These are phyloP conservation scores for Boletus speciosus DNA, from an alignment of 768 basidiomycete species.

Conservation along the genomic window DNA sequence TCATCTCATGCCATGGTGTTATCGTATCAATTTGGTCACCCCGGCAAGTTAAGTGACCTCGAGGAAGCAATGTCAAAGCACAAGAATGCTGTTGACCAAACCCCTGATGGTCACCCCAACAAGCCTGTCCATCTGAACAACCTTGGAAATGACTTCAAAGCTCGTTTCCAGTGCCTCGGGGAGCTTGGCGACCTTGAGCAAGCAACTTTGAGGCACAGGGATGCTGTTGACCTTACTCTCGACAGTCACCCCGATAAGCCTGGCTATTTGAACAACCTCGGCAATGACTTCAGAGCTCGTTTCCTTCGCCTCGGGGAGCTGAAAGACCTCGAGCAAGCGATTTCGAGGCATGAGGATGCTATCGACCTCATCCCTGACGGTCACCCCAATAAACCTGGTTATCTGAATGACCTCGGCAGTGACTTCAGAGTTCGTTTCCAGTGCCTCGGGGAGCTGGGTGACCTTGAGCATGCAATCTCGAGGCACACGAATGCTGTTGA, in stretches of 20 bases:
- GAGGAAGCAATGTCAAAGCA: neutral
- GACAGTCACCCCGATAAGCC: neutral
- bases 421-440: neutral
- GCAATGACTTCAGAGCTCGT: no score
- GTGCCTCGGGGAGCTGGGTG: neutral
- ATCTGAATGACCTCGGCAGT: neutral
- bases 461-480: neutral
- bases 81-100: neutral
- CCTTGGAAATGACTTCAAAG: neutral
- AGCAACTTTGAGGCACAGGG: neutral
- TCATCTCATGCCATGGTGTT: neutral
- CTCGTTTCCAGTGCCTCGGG: neutral
- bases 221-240: neutral
- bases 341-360: neutral
- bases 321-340: neutral
- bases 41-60: neutral
- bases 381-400: no score
- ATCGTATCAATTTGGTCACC: neutral
- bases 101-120: no score
- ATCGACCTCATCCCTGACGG: neutral
- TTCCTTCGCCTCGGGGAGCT: neutral
- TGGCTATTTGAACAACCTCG: no score
- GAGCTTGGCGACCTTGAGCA: neutral
- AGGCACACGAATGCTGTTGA: neutral
- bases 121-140: no score